Percentiles rank a stretch among this genome's conserved stretches.
Conservation (phyloP, 148 eudicot species). For the Chenopodium album region DNA sequence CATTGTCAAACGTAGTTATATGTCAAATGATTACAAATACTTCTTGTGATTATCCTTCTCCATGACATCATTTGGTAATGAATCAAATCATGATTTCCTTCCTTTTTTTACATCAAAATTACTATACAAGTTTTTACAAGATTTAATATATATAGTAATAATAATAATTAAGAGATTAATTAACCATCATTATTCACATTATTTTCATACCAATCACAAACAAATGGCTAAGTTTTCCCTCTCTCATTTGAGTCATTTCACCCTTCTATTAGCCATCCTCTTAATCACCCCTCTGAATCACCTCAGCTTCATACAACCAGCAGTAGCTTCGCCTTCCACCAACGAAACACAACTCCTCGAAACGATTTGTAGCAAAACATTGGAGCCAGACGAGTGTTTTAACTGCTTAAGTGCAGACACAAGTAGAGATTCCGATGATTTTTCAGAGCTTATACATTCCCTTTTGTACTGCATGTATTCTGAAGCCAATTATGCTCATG, state of each 20-base stretch:
- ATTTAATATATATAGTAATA: background rate
- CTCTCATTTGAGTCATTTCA: too few relatives aligned
- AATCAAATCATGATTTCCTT: constrained; percentile 6
- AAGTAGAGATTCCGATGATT: background rate
- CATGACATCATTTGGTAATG: background rate
- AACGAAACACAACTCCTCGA: background rate
- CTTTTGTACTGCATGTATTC: constrained; percentile 16
- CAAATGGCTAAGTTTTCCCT: background rate
- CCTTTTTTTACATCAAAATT: background rate
- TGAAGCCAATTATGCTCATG: constrained; percentile 13
- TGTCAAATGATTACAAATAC: too few relatives aligned
- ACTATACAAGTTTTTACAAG: background rate
- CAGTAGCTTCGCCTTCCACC: background rate
- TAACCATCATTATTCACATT: background rate
- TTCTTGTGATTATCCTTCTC: background rate
- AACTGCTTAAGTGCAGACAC: background rate
- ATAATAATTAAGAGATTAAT: background rate
- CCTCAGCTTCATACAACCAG: background rate
- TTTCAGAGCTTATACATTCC: background rate
- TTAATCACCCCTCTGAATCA: background rate
- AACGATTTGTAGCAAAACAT: constrained; percentile 2
- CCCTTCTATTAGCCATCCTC: background rate
- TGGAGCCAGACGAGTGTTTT: constrained; percentile 11
- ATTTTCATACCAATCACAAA: background rate
- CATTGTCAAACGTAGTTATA: too few relatives aligned